Percentiles rank a stretch among this genome's conserved stretches.
These are phyloP conservation scores for Calophaca sinica DNA, from an alignment of 306 rosid species.

Conservation along the genomic window DNA sequence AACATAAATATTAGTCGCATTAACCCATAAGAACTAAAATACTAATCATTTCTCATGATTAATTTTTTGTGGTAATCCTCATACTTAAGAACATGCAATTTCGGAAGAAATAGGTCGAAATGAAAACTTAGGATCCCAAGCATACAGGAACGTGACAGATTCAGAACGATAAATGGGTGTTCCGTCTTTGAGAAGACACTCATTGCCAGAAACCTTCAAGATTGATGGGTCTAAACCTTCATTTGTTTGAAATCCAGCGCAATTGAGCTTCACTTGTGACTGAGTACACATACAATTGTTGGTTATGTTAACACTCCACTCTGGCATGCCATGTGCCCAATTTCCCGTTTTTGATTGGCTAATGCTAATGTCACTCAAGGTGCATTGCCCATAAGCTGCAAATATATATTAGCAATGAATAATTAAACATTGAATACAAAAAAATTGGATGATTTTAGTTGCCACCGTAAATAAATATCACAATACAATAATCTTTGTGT, in stretches of 20 bases:
- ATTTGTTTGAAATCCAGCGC: conserved; percentile 31
- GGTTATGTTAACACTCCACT: conserved; percentile 9
- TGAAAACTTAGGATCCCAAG: conserved; percentile 12
- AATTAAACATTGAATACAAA: neutral
- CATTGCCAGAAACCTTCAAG: neutral
- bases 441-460: neutral
- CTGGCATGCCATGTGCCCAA: conserved; percentile 17
- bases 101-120: conserved; percentile 32
- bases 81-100: conserved; percentile 5
- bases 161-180: neutral
- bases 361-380: neutral
- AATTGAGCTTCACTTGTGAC: conserved; percentile 14
- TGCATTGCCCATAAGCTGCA: conserved; percentile 29
- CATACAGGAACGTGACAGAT: neutral
- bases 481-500: neutral
- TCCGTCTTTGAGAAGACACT: conserved; percentile 35
- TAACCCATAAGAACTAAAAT: neutral
- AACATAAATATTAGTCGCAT: too few species aligned
- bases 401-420: neutral
- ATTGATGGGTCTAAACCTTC: neutral
- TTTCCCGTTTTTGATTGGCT: neutral
- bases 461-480: too few species aligned
- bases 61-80: too few species aligned
- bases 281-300: conserved; percentile 28
- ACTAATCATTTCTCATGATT: too few species aligned